These are phyloP conservation scores for Hypoxylon crocopeplum DNA, from an alignment of 495 filamentous ascomycete species.

Conservation along the genomic window DNA sequence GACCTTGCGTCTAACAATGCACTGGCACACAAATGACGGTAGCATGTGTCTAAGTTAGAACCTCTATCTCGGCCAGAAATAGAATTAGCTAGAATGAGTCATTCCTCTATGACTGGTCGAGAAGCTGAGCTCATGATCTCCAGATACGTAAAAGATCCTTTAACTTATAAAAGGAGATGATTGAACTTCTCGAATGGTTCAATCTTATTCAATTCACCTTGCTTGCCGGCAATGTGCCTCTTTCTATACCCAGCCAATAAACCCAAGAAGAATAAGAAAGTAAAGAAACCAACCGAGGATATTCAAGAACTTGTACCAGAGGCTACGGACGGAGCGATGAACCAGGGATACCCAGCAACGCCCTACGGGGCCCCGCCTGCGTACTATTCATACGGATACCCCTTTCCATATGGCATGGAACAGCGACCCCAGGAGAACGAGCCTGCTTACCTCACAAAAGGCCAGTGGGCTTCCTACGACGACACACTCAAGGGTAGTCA, in stretches of 20 bases:
- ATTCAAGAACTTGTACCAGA: not conserved
- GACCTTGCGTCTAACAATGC: conserved; percentile 24
- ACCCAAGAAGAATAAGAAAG: conserved; percentile 17
- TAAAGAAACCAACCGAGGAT: conserved; percentile 3
- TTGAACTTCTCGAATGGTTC: not conserved
- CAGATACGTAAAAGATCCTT: not conserved
- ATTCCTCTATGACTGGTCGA: not conserved
- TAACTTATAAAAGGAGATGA: conserved; percentile 9
- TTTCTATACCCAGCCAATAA: conserved; percentile 23
- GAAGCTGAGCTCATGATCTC: not conserved
- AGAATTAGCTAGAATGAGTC: conserved; percentile 17
- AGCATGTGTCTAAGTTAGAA: conserved; percentile 10
- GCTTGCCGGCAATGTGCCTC: conserved; percentile 25
- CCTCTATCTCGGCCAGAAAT: conserved; percentile 10
- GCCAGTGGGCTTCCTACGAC: conserved; percentile 17
- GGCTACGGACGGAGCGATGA: conserved; percentile 1
- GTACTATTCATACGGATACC: conserved; percentile 8
- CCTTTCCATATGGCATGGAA: conserved; percentile 11
- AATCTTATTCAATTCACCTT: not conserved
- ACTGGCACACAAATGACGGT: conserved; percentile 12
- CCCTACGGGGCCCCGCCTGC: not conserved
- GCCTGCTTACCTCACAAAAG: conserved; percentile 14
- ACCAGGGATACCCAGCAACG: not conserved
- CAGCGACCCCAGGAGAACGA: conserved; percentile 12
- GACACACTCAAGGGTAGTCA: conserved; percentile 8